phyloP scores from a whole-genome alignment of 352 stramenopile species.

The Phytophthora melonis region DNA sequence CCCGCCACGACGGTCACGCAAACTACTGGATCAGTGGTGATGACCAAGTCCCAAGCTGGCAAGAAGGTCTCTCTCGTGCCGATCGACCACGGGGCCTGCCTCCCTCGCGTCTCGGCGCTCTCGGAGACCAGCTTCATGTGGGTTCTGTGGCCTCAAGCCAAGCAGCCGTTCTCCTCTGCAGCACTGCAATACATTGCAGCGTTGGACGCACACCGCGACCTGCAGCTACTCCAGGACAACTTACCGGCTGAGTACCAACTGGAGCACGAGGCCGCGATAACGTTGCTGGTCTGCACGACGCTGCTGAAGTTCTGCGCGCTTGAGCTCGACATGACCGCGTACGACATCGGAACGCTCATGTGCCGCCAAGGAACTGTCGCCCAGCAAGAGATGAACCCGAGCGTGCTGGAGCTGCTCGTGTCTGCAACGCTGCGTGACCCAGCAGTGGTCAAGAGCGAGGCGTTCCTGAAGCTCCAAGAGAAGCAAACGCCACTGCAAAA shows the following conservation, averaged over 20 bases:
- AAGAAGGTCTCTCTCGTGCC: conserved; percentile 58
- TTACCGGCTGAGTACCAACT: conserved; percentile 35
- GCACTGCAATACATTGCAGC: conserved; percentile 48
- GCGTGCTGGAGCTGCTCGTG: conserved; percentile 53
- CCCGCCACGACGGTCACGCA: conserved; percentile 19
- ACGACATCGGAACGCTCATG: conserved; percentile 70
- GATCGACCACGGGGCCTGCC: conserved; percentile 82
- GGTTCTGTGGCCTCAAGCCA: conserved; percentile 75
- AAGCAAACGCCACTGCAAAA: conserved; percentile 15
- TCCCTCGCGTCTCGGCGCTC: conserved; percentile 56
- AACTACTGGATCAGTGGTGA: conserved; percentile 15
- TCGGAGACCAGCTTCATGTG: conserved; percentile 77
- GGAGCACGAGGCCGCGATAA: conserved; percentile 55
- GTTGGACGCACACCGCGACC: conserved; percentile 48
- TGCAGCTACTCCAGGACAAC: conserved; percentile 39
- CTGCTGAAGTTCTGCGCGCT: conserved; percentile 64
- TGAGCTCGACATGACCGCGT: conserved; percentile 51
- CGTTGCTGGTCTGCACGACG: conserved; percentile 56
- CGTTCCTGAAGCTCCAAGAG: conserved; percentile 23
- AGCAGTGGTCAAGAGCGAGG: conserved; percentile 21
- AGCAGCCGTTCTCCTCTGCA: conserved; percentile 46
- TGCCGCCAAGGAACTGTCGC: conserved; percentile 44
- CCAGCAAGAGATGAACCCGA: conserved; percentile 42
- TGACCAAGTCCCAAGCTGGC: conserved; percentile 17
- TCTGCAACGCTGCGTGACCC: conserved; percentile 18